Evolutionary conservation across 75 land plant species (phyloP), one percentile per base, ranked within the genome.

Genomic region (Pinus tabuliformis): DNA sequence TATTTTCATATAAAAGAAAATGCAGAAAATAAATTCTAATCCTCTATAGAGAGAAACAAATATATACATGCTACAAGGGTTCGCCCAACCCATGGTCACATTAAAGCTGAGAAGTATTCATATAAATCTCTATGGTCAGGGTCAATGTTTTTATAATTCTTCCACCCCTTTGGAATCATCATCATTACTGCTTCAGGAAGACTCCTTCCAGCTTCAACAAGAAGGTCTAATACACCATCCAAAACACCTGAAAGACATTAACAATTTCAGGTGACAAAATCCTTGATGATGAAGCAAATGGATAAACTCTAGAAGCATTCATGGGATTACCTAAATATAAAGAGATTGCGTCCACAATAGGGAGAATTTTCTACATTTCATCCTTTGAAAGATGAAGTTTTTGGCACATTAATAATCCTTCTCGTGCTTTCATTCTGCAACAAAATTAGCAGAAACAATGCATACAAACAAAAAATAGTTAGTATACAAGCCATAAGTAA

Each of bases 151-250:
- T 86, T 77, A 62, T 97, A 95, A 87, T 97, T 97, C 65, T 97
- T 98, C 99, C 99, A 97, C 33, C 95, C 99, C 82, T 95, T 98
- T 20, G 95, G 99, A 39, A 97, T 97, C 98, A 97, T 95, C 99
- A 97, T 95, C 99, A 97, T 97, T 24, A 97, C 70, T 64, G 99
- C 99, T 83, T 97, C 99, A 20, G 99, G 99, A 26, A 97, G 86
- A 77, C 91, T 91, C 80, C 99, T 83, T 54, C 99, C 99, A 84
- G 93, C 90, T 49, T 98, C 83, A 58, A 97, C 89, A 70, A 97
- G 78, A 78, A 97, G 91, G 75, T 97, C 99, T 54, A 97, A 85
- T 3, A 95, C 95, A 17, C 99, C 98, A 87, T 97, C 99, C 86
- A 92, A 97, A 30, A 98, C 90, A 22, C 99, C 99, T 97, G 80